Percentiles rank a stretch among this genome's conserved stretches.
Conservation (phyloP, 176 grass and related monocot genomes). For the Bolboschoenus planiculmis region DNA sequence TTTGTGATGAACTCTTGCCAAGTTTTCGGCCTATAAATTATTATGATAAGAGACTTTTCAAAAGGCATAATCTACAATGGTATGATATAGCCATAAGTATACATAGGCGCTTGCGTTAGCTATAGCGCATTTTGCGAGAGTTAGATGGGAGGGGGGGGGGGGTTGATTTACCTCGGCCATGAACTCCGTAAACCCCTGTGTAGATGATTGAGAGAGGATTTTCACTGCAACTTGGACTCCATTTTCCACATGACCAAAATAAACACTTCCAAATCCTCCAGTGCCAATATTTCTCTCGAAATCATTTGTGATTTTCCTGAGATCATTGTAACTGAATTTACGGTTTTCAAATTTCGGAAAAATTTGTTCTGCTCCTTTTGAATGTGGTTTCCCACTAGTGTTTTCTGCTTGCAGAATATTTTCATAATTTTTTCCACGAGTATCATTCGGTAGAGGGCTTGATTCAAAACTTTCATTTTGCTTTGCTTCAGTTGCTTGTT, state of each 20-base stretch:
- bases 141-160: not conserved
- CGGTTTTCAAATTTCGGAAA: not conserved
- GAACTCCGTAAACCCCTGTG: conserved; percentile 45
- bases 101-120: not conserved
- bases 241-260: conserved; percentile 33
- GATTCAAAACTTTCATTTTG: not conserved
- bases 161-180: conserved; percentile 34
- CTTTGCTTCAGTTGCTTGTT: not conserved
- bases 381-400: not conserved
- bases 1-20: not conserved
- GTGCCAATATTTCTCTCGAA: not conserved
- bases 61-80: not conserved
- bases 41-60: not conserved
- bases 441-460: not conserved
- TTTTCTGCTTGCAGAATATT: not conserved
- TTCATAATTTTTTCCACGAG: not conserved
- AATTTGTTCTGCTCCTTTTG: not conserved
- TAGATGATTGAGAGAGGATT: conserved; percentile 28
- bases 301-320: not conserved
- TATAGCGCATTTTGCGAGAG: not conserved
- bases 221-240: conserved; percentile 47
- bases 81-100: not conserved
- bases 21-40: not conserved
- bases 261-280: conserved; percentile 49
- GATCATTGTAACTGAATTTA: not conserved